Base-by-base conservation (phyloP, 192 early-diverging fungal species). In the Coemansia sp. region DNA sequence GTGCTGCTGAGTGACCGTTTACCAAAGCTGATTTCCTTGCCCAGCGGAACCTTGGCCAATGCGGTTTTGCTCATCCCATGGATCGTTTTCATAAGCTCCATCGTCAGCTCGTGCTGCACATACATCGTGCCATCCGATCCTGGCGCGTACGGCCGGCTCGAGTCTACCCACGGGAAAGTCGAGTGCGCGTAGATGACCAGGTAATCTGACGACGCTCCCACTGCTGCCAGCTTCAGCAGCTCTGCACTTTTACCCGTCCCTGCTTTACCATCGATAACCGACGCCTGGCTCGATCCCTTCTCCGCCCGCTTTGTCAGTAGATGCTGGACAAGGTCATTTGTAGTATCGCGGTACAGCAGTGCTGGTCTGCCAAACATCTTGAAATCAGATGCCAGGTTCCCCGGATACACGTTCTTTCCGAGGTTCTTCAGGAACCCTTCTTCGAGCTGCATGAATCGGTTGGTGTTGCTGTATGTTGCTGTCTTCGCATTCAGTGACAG, bases 181-280 rank as follows among this genome's bases (percentile, higher is more conserved):
- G 63, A 49, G 26, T 42, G 56, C 19, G 63, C 81, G 32, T 83
- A 83, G 15, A 83, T 64, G 11, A 78, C 77, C 15, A 83, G 62
- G 32, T 69, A 57, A 0, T 65, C 77, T 1, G 51, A 65, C 13
- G 72, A 62, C 4, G 72, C 68, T 0, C 73, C 81, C 12, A 83
- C 64, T 16, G 69, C 42, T 9, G 77, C 81, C 49, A 76, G 42
- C 56, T 74, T 83, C 66, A 83, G 41, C 47, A 83, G 64, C 62
- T 77, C 77, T 8, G 77, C 81, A 62, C 81, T 83, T 54, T 83
- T 83, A 7, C 81, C 81, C 1, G 65, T 39, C 12, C 81, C 81
- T 22, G 59, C 52, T 45, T 48, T 63, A 12, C 81, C 81, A 41
- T 75, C 65, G n/a, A 83, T 36, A 19, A 83, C 69, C 15, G 67